Evolutionary conservation across 495 filamentous ascomycete species (phyloP).

Genomic region (Xylaria nigripes): DNA sequence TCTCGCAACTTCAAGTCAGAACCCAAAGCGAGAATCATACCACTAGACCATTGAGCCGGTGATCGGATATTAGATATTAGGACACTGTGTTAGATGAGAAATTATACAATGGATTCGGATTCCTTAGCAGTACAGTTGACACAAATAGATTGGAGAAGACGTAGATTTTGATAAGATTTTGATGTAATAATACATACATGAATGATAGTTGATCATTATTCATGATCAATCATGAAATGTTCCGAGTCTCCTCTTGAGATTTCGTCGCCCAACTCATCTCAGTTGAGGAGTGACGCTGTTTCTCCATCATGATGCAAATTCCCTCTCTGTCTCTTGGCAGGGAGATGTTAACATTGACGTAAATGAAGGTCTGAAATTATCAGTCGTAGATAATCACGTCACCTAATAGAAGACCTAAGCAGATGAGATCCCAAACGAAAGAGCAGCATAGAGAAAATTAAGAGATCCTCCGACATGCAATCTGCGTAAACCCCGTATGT

Average conservation of each 20-base stretch:
- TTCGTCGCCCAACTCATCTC: neutral
- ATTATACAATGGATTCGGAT: no score
- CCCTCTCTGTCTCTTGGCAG: slow-evolving; percentile 1
- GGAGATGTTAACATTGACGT: slow-evolving; percentile 15
- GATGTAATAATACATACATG: slow-evolving; percentile 15
- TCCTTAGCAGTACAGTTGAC: no score
- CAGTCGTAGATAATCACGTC: slow-evolving; percentile 22
- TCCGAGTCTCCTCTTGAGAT: neutral
- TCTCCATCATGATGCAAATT: neutral
- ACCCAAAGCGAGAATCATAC: slow-evolving; percentile 16
- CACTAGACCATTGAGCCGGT: slow-evolving; percentile 13
- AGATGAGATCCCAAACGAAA: neutral
- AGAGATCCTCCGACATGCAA: slow-evolving; percentile 9
- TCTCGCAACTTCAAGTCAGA: slow-evolving; percentile 3
- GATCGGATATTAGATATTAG: neutral
- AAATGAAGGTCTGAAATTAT: slow-evolving; percentile 30
- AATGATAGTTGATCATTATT: slow-evolving; percentile 12
- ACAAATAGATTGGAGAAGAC: neutral
- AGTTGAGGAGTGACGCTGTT: neutral
- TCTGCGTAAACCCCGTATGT: neutral
- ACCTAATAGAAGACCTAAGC: neutral
- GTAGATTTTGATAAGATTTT: neutral
- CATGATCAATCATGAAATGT: slow-evolving; percentile 9
- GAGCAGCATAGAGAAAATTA: neutral
- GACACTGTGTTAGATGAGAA: neutral